Evolutionary conservation across 176 grass and related monocot genomes (phyloP).

Genomic region (Melocanna baccifera): DNA sequence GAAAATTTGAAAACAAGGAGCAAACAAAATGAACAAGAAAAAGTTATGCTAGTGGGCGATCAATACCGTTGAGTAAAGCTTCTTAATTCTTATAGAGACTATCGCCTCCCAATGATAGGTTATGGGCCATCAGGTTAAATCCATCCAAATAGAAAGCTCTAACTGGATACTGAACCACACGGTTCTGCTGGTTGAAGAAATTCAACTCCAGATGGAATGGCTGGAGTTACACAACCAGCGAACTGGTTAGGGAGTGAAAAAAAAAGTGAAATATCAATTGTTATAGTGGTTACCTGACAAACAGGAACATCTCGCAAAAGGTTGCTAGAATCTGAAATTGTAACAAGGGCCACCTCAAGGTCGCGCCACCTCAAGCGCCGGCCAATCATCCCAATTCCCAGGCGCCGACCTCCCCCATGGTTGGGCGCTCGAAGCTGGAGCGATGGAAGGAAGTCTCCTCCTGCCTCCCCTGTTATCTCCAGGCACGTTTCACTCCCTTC

Average conservation of each 20-base stretch:
- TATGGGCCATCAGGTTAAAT: slow-evolving; percentile 96
- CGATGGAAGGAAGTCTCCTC: too few relatives aligned
- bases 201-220: slow-evolving; percentile 95
- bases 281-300: slow-evolving; percentile 69
- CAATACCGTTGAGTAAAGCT: slow-evolving; percentile 88
- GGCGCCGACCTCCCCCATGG: too few relatives aligned
- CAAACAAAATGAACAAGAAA: slow-evolving; percentile 32
- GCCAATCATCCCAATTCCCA: too few relatives aligned
- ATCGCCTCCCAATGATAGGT: slow-evolving; percentile 81
- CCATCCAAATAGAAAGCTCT: slow-evolving; percentile 95
- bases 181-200: slow-evolving; percentile 95
- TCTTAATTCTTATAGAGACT: slow-evolving; percentile 99
- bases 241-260: slow-evolving; percentile 43
- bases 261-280: slow-evolving; percentile 22
- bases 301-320: slow-evolving; percentile 89
- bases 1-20: slow-evolving; percentile 26
- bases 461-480: too few relatives aligned
- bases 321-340: slow-evolving; percentile 82
- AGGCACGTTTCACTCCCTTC: too few relatives aligned
- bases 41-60: not conserved
- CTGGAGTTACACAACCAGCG: slow-evolving; percentile 46
- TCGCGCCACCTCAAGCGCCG: too few relatives aligned
- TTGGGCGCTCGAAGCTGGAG: too few relatives aligned
- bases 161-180: slow-evolving; percentile 89
- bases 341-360: too few relatives aligned